Base-by-base conservation (phyloP, 495 filamentous ascomycete species). In the Aspergillus egyptiacus region DNA sequence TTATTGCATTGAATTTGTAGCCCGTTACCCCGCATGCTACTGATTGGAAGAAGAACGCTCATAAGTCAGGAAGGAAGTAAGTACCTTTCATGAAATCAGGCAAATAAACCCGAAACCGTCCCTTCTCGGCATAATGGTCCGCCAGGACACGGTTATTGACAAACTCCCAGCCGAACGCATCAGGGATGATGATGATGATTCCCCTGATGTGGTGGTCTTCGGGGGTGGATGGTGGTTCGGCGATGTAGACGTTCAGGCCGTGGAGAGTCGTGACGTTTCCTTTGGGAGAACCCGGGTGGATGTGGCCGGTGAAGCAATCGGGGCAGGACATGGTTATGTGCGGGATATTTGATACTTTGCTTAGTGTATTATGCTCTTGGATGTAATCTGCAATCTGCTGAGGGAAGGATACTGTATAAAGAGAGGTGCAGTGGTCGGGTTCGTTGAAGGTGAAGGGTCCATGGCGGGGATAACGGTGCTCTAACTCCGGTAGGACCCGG, bases 31-130 rank as follows among this genome's bases (percentile, higher is more conserved):
- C n/a, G n/a, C n/a, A n/a, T n/a, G n/a, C n/a, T n/a, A n/a, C n/a
- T n/a, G n/a, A n/a, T n/a, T n/a, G n/a, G 32, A 24, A 36, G 23
- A 20, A 44, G 17, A n/a, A 60, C 60, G 47, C 30, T n/a, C n/a
- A n/a, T n/a, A n/a, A n/a, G n/a, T n/a, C n/a, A n/a, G n/a, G n/a
- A n/a, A n/a, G n/a, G n/a, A n/a, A n/a, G n/a, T n/a, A n/a, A n/a
- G n/a, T n/a, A 78, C 80, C 79, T 44, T 70, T 59, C 76, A 82
- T 78, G 53, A 84, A 79, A 46, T 84, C 78, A 0, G 80, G 81
- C 33, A 79, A 52, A 51, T 77, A 79, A 23, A 83, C 77, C 3
- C 57, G 59, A 52, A 66, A 75, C 9, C 60, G 66, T 0, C 72
- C 70, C 47, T 68, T 68, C 20, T 69, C 59, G 3, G 79, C 76